These are phyloP conservation scores for Polyporus tsugae DNA, from an alignment of 1,284 basidiomycete genomes.

Conservation along the genomic window DNA sequence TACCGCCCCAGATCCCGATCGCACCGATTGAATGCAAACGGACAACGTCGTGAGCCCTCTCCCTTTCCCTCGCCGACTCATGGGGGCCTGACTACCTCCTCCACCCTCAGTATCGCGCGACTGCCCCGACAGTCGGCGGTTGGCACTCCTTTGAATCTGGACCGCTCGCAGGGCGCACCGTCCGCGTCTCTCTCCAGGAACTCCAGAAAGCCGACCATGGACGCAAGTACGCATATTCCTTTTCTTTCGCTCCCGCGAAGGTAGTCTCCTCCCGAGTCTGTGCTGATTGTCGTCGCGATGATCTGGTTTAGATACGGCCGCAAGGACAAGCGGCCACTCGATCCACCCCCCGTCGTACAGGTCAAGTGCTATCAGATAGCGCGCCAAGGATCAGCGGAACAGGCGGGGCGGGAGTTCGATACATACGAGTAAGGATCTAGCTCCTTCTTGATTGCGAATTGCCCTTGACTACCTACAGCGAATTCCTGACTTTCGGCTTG, in stretches of 20 bases:
- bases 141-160: slow-evolving; percentile 12
- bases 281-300: not conserved
- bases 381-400: slow-evolving; percentile 37
- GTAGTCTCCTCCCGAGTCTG: not conserved
- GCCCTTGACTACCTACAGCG: slow-evolving; percentile 5
- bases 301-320: slow-evolving; percentile 43
- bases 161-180: slow-evolving; percentile 18
- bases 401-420: slow-evolving; percentile 46
- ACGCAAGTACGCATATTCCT: slow-evolving; percentile 25
- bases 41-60: slow-evolving; percentile 10
- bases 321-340: slow-evolving; percentile 51
- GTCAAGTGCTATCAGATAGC: slow-evolving; percentile 41
- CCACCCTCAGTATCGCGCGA: slow-evolving; percentile 1
- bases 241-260: not conserved
- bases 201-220: slow-evolving; percentile 32
- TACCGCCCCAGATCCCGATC: slow-evolving; percentile 12
- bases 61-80: slow-evolving; percentile 8
- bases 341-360: slow-evolving; percentile 52
- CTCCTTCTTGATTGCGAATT: not conserved
- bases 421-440: slow-evolving; percentile 48
- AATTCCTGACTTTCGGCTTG: slow-evolving; percentile 52
- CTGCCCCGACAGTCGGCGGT: slow-evolving; percentile 7
- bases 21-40: slow-evolving; percentile 12
- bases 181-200: slow-evolving; percentile 27
- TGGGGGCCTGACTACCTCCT: slow-evolving; percentile 4